Evolutionary conservation across 345 rosid genomes (phyloP).

Genomic region (Heritiera littoralis): DNA sequence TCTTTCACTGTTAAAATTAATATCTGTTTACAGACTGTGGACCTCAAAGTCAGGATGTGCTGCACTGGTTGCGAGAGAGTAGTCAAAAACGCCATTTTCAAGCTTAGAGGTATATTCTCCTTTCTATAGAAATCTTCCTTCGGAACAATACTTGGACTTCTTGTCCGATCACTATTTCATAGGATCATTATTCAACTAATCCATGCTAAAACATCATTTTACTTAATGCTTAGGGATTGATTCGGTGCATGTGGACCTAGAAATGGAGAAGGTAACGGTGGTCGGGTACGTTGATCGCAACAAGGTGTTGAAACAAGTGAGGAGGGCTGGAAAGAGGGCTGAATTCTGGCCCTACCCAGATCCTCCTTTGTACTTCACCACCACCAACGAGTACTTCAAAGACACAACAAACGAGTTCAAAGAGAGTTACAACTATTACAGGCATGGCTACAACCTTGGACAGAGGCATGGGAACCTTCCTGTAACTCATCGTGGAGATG

Average conservation of each 20-base stretch:
- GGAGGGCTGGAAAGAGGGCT: constrained; percentile 88
- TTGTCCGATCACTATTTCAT: not conserved
- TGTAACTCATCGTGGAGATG: constrained; percentile 72
- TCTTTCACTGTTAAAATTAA: not conserved
- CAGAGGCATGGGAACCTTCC: constrained; percentile 74
- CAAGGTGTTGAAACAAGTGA: constrained; percentile 78
- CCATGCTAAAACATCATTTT: no score
- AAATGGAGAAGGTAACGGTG: constrained; percentile 73
- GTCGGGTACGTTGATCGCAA: constrained; percentile 85
- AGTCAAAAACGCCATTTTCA: constrained; percentile 77
- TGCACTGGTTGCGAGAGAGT: constrained; percentile 93
- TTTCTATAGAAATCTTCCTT: not conserved
- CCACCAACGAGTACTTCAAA: constrained; percentile 54
- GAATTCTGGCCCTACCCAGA: constrained; percentile 95
- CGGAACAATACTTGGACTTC: not conserved
- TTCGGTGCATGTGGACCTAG: constrained; percentile 72
- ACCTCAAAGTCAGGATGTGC: constrained; percentile 95
- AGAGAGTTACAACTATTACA: constrained; percentile 81
- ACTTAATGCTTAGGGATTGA: constrained; percentile 49
- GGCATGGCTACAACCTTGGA: constrained; percentile 73
- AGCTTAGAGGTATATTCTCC: constrained; percentile 65
- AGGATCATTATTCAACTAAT: not conserved
- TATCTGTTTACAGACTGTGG: constrained; percentile 62
- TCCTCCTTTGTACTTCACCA: constrained; percentile 80
- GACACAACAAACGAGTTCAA: constrained; percentile 83